Base-by-base conservation (phyloP, 148 eudicot genomes). In the Camellia granthamiana region DNA sequence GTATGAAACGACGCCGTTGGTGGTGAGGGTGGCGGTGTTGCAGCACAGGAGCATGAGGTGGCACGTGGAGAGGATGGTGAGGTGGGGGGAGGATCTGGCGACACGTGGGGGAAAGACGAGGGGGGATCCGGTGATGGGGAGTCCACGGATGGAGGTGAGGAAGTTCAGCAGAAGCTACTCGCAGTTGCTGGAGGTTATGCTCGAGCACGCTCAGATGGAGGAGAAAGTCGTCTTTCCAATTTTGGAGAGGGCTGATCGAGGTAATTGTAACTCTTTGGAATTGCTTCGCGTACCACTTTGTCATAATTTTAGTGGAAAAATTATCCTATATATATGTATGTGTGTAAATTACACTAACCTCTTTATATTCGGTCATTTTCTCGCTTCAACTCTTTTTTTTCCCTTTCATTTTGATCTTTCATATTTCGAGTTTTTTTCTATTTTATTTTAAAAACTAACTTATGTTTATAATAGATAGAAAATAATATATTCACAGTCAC, bases 141-240 rank as follows among this genome's bases (percentile, higher is more conserved):
- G 91, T 41, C 90, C 97, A 10, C 83, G 89, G 61, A 92, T 95
- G 98, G 98, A 95, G 92, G 91, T 92, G 81, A 87, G 80, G 82
- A 95, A 93, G 90, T 84, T 93, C 71, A 97, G 84, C 42, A 84
- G 82, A 85, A 92, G 91, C 38, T 95, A 93, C 47, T 87, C 88
- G 44, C 85, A 83, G 84, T 61, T 95, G 80, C 77, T 89, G 71
- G 97, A 95, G 79, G 49, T 95, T 66, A 78, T 95, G 94, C 86
- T 93, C 7, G 98, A 95, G 83, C 98, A 95, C 77, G 98, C 98
- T 47, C 97, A 87, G 82, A 93, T 95, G 93, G 98, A 95, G 84
- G 98, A 95, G 85, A 88, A 72, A 38, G 77, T 92, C 69, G 74
- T 93, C 19, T 95, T 95, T 65, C 97, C 94, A 6, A 83, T 95